These are phyloP conservation scores for Globisporangium barbulae DNA, from an alignment of 352 stramenopile species.

Conservation along the genomic window DNA sequence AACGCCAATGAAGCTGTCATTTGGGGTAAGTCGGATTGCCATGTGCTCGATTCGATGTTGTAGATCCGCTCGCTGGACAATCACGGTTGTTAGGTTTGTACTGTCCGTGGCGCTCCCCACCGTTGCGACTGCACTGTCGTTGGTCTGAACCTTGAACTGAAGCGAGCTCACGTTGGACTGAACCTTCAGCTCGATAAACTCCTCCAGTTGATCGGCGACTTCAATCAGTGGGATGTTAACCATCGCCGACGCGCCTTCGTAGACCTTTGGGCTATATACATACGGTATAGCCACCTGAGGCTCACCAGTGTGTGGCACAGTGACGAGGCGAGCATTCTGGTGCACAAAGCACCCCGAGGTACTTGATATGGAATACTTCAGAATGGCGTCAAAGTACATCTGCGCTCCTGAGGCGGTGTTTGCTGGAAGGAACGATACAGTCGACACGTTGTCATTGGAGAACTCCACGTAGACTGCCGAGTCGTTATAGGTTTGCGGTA, in stretches of 20 bases:
- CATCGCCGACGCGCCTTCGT: constrained; percentile 11
- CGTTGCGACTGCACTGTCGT: background rate
- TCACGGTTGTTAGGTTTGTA: background rate
- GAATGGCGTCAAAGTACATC: constrained; percentile 15
- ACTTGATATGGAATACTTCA: constrained; percentile 4
- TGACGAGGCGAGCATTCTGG: constrained; percentile 17
- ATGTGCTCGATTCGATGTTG: constrained; percentile 11
- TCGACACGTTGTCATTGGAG: background rate
- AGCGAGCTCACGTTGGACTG: constrained; percentile 9
- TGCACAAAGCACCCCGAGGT: constrained; percentile 15
- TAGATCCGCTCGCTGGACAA: constrained; percentile 3
- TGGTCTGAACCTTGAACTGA: constrained; percentile 10
- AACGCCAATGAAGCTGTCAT: constrained; percentile 19
- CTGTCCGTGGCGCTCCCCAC: background rate
- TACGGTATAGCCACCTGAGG: constrained; percentile 17
- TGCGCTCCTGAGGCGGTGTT: background rate
- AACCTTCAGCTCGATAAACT: constrained; percentile 11
- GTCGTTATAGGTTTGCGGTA: constrained; percentile 12
- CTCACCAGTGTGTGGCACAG: constrained; percentile 7
- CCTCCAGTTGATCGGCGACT: background rate
- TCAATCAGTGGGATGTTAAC: constrained; percentile 26
- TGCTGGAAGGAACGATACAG: constrained; percentile 1
- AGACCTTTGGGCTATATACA: constrained; percentile 26
- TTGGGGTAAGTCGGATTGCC: constrained; percentile 20
- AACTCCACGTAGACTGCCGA: constrained; percentile 11